Evolutionary conservation across 768 basidiomycete species (phyloP), one percentile per base, ranked within the genome.

Genomic region (Tulasnella sp.): DNA sequence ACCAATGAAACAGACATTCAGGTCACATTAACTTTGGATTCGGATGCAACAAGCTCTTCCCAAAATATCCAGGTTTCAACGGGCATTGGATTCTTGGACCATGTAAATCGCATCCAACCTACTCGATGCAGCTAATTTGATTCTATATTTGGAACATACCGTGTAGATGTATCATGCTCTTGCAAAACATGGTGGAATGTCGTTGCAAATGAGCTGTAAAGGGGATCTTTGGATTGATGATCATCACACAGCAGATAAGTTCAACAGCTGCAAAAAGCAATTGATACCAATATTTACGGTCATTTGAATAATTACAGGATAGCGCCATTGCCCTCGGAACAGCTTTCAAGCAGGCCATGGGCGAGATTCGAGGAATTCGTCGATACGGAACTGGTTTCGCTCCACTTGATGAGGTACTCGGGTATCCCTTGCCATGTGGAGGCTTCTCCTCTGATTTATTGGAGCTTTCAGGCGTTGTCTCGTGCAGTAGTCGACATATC

Each of bases 181-280:
- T 4, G 96, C 97, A 40, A 98, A 98, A 80, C 97, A 99, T 81
- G 87, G 93, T 22, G 94, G 94, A 72, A 91, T 97, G 88, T 95
- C 94, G 0, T 83, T 99, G 74, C 87, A 86, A 22, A 85, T 99
- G 82, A 90, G 90, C 76, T 98, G 95, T 81, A 88, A 91, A 78
- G 97, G 97, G 44, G 97, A 99, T 80, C 84, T 98, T 8, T 92
- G 90, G 87, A 97, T 98, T 73, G 97, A 99, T 81, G 97, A 99
- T 81, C 97, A 98, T 77, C 97, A 99, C 81, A 94, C 95, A 63
- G 94, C 96, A 86, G 97, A 99, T 91, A 41, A 52, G 65, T 74
- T 52, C 41, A 17, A 22, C 62, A 29, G 14, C 36, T 6, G 34
- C n/a, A 8, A 19, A 36, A 70, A 16, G 1, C 14, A 34, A 16